Evolutionary conservation across 805 yeast genomes (phyloP), one percentile per base, ranked within the genome.

Genomic region (Maudiozyma barnettii): DNA sequence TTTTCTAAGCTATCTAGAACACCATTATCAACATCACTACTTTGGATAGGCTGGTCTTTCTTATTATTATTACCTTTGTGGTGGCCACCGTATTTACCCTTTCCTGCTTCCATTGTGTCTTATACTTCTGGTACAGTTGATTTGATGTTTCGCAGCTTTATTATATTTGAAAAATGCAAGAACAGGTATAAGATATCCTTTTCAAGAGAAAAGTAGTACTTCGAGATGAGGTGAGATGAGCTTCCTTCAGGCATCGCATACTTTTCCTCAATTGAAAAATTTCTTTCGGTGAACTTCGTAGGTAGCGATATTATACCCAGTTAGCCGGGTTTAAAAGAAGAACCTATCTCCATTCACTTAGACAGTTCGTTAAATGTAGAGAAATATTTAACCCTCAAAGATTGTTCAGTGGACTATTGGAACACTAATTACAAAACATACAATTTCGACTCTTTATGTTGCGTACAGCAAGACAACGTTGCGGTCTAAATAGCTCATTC

Each of bases 21-120:
- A 33, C 63, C 60, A 45, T 58, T 58, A 36, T 61, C 63, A 31
- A 59, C 53, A 36, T 54, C 60, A 10, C 56, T 51, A 39, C 50
- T 48, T 39, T 49, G 53, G n/a, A 52, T 40, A 38, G 46, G 48
- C 35, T 55, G 39, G 5, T 22, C 39, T 22, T 45, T 45, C 14
- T 16, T 45, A 29, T 37, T 22, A 16, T 16, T 22, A 6, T 20
- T 5, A 26, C 29, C 30, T 33, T 14, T 33, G 6, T 10, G 16
- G 9, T 33, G 36, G 9, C 36, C 36, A 14, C 36, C 36, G 18
- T 33, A 33, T 33, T 33, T 33, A 33, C 18, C n/a, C 8, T 33
- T n/a, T 4, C 36, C 18, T n/a, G 16, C 8, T 16, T 33, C 36
- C 36, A 33, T 33, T 16, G 36, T 5, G 3, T 16, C 36, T 16